Base-by-base conservation (phyloP, 208 protist genomes). In the Leishmania arabica region DNA sequence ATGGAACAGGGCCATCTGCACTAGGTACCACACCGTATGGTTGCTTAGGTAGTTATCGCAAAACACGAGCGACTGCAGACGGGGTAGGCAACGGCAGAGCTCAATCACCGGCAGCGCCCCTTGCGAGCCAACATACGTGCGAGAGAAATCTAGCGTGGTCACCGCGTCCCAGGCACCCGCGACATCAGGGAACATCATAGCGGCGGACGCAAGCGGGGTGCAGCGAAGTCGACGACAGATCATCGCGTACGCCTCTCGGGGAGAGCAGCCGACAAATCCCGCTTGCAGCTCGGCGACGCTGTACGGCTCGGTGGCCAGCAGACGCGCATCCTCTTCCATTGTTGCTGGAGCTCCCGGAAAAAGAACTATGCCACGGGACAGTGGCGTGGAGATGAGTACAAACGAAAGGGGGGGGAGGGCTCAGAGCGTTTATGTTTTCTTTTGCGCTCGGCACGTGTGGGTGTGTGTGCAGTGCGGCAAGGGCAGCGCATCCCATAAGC, bases 41-140 rank as follows among this genome's bases (percentile, higher is more conserved):
- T 97, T 97, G 40, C 40, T 87, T 19, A 97, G 66, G 75, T 91
- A 95, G 84, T 95, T 97, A 68, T 95, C 87, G 1, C 84, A 79
- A n/a, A 92, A 77, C 71, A 87, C 83, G 0, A 97, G 74, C 37
- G 78, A 84, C 53, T 66, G 66, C 1, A 97, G 82, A 0, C 54
- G 75, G 0, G 90, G 86, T 31, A 96, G 82, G 40, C 88, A 85
- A 60, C 89, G 90, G 83, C 92, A 97, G 60, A 95, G 45, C 60
- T 95, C 85, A 37, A 93, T 71, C 19, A 95, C 80, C 1, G 89
- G 77, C 11, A 82, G 49, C 13, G 90, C 75, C 17, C 91, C 92
- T 49, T 91, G 89, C 2, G 89, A 77, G 2, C 94, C 94, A 1
- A 96, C 88, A 73, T 97, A 97, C 21, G 86, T 92, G 7, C 66